Percentiles rank a stretch among this genome's conserved stretches.
Conservation (phyloP, 2,329 filamentous ascomycete genomes). For the Penicillium sclerotiorum region DNA sequence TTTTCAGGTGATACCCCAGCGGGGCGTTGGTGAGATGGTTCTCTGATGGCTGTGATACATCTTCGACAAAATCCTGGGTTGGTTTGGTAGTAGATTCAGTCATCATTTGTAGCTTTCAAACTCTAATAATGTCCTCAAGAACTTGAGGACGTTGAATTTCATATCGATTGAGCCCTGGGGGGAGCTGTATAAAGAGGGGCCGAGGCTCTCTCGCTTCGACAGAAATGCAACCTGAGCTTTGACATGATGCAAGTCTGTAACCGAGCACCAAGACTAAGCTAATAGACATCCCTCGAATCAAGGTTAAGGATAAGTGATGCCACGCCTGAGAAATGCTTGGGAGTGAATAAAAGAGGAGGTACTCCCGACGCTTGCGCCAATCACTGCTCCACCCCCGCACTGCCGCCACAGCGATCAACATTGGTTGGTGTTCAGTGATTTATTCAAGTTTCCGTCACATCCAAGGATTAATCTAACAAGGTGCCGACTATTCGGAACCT, state of each 20-base stretch:
- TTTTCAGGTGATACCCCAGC: constrained; percentile 19
- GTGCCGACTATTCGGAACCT: not conserved
- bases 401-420: not conserved
- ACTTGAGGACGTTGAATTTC: too few relatives aligned
- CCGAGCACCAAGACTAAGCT: constrained; percentile 4
- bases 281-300: constrained; percentile 6
- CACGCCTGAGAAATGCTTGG: not conserved
- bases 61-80: constrained; percentile 4
- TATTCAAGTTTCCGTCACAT: too few relatives aligned
- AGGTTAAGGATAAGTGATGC: not conserved
- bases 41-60: not conserved
- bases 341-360: not conserved
- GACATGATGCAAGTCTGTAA: constrained; percentile 6
- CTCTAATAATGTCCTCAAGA: not conserved
- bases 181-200: not conserved
- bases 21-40: constrained; percentile 1
- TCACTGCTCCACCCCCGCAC: constrained; percentile 11
- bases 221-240: constrained; percentile 9
- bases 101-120: not conserved
- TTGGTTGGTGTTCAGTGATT: too few relatives aligned
- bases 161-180: too few relatives aligned
- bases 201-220: not conserved
- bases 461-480: too few relatives aligned
- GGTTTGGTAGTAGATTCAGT: not conserved
- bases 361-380: constrained; percentile 9